Evolutionary conservation across 2,329 filamentous ascomycete species (phyloP).

Genomic region (Karstenula rhodostoma): DNA sequence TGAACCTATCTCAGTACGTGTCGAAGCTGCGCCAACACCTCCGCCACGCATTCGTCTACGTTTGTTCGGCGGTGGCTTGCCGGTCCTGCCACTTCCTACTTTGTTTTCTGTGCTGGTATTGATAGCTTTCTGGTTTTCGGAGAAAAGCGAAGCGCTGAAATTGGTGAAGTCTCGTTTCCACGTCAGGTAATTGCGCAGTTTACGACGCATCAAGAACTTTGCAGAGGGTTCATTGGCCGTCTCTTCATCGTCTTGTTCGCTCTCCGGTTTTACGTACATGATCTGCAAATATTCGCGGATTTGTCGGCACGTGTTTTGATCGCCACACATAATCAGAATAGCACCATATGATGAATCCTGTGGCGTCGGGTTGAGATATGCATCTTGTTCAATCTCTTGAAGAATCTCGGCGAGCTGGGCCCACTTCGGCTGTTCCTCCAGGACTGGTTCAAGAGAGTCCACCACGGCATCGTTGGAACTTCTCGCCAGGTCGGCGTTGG

Average conservation of each 20-base stretch:
- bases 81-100: slow-evolving; percentile 59
- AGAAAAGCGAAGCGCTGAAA: slow-evolving; percentile 79
- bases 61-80: slow-evolving; percentile 81
- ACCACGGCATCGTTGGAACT: slow-evolving; percentile 57
- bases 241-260: slow-evolving; percentile 57
- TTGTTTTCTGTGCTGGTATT: slow-evolving; percentile 70
- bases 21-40: slow-evolving; percentile 65
- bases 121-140: slow-evolving; percentile 80
- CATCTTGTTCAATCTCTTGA: slow-evolving; percentile 89
- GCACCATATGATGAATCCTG: slow-evolving; percentile 88
- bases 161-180: slow-evolving; percentile 93
- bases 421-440: slow-evolving; percentile 98
- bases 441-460: slow-evolving; percentile 76
- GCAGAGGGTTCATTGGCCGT: slow-evolving; percentile 70
- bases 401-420: slow-evolving; percentile 84
- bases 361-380: slow-evolving; percentile 80
- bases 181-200: slow-evolving; percentile 82
- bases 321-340: slow-evolving; percentile 94
- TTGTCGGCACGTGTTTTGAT: slow-evolving; percentile 84
- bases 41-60: slow-evolving; percentile 84
- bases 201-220: slow-evolving; percentile 88
- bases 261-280: slow-evolving; percentile 76
- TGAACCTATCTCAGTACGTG: slow-evolving; percentile 75
- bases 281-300: slow-evolving; percentile 89
- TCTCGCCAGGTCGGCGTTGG: slow-evolving; percentile 61